Percentiles rank a stretch among this genome's conserved stretches.
phyloP scores from a whole-genome alignment of 179 eudicot genomes.

The Carnegiea gigantea region DNA sequence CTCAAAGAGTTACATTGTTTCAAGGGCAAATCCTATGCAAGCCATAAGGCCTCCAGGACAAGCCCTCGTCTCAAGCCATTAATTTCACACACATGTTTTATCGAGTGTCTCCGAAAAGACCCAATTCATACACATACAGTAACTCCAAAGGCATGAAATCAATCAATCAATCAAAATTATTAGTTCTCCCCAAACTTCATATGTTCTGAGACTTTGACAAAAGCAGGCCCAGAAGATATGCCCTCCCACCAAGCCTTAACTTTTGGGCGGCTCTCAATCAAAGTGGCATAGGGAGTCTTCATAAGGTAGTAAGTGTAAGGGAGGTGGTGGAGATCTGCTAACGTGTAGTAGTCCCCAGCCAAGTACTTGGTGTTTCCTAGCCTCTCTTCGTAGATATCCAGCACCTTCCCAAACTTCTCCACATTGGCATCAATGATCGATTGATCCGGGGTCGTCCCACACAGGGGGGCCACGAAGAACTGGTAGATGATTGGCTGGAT shows the following conservation, averaged over 20 bases:
- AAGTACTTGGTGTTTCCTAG: conserved; percentile 36
- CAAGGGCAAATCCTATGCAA: no score
- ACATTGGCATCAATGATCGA: conserved; percentile 23
- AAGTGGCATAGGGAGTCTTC: conserved; percentile 29
- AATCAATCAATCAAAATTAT: background rate
- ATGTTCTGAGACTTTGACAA: conserved; percentile 24
- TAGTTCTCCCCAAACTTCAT: conserved; percentile 26
- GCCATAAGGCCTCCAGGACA: no score
- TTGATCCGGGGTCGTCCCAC: conserved; percentile 27
- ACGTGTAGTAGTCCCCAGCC: conserved; percentile 39
- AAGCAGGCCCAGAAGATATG: conserved; percentile 33
- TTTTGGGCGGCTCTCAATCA: conserved; percentile 27
- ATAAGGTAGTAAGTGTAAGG: conserved; percentile 36
- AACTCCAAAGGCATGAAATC: no score
- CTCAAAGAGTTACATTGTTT: no score
- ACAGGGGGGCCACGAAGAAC: conserved; percentile 24
- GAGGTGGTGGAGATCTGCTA: conserved; percentile 44
- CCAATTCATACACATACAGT: no score
- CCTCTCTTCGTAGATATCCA: conserved; percentile 37
- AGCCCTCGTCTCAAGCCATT: no score
- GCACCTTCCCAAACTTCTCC: conserved; percentile 31
- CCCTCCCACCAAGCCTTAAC: conserved; percentile 43
- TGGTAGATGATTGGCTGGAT: conserved; percentile 35
- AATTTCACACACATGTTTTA: no score
- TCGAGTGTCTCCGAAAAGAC: no score